These are phyloP conservation scores for Chytriomyces confervae DNA, from an alignment of 192 early-diverging fungal species.

Conservation along the genomic window DNA sequence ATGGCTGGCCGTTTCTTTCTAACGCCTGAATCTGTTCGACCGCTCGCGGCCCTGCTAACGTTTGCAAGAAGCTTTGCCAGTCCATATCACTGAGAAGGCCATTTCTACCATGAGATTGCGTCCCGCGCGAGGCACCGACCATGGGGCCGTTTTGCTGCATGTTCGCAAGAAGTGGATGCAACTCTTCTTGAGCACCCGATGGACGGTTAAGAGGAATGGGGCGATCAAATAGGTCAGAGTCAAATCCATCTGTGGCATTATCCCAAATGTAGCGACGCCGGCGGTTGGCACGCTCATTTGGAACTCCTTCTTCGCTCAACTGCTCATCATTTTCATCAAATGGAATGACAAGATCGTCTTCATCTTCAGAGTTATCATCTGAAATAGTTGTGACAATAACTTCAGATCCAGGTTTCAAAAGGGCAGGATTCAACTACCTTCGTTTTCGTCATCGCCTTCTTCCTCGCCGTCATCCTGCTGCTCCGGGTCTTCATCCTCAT, in stretches of 20 bases:
- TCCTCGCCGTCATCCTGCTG: conserved; percentile 50
- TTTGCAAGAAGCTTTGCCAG: conserved; percentile 32
- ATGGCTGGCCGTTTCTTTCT: conserved; percentile 19
- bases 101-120: neutral
- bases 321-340: conserved; percentile 33
- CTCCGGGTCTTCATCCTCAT: conserved; percentile 60
- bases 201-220: conserved; percentile 28
- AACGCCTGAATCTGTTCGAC: conserved; percentile 23
- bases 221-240: conserved; percentile 25
- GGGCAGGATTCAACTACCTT: conserved; percentile 28
- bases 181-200: conserved; percentile 16
- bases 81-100: conserved; percentile 11
- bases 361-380: conserved; percentile 51
- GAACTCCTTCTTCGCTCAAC: conserved; percentile 31
- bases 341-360: conserved; percentile 53
- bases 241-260: conserved; percentile 27
- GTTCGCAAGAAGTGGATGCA: conserved; percentile 25
- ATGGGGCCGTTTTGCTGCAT: neutral
- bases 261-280: conserved; percentile 28
- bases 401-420: no score
- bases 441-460: conserved; percentile 58
- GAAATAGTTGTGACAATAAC: conserved; percentile 34
- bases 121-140: neutral
- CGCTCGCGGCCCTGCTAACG: conserved; percentile 27
- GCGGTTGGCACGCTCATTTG: conserved; percentile 11